Base-by-base conservation (phyloP, 2,329 filamentous ascomycete species). In the Pseudopyricularia cyperi region DNA sequence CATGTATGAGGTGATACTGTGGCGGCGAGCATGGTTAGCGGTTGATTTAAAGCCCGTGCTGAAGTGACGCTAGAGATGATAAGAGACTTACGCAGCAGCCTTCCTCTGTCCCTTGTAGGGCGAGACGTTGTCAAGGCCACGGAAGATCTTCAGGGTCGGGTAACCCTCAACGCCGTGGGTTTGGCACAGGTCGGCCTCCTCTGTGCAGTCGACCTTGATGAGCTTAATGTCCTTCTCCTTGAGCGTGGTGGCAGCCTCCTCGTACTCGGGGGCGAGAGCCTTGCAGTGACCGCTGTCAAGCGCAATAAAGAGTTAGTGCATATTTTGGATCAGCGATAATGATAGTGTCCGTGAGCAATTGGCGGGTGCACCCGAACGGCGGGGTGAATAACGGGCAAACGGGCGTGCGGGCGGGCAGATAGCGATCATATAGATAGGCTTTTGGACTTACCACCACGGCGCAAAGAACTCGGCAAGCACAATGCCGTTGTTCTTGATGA, bases 91-190 rank as follows among this genome's bases (percentile, higher is more conserved):
- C 79, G 76, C 77, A 69, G 80, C 82, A 58, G 90, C 84, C 77
- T 97, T 95, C 69, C 93, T 82, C 71, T 89, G 85, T 65, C 93
- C 93, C 62, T 77, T 76, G 74, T 98, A 98, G 57, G 90, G 85
- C 58, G 80, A 76, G 66, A 88, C 72, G 67, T 85, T 88, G 11
- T 96, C 88, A 44, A 73, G 71, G 61, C 93, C 91, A 63, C 91
- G 89, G 89, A 98, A 98, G 72, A 98, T 82, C 83, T 97, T 98
- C 66, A 98, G 82, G 59, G 93, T 98, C 57, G 93, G 93, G 79
- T 98, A 98, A 59, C 93, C 93, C 77, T 97, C 89, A 44, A 98
- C 90, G 57, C 88, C 90, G 63, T 87, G 87, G 61, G 80, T 75
- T 70, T 89, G 80, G 82, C 93, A 98, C 60, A 98, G 85, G 33